A percentile compares a stretch with the other conserved stretches of the same genome.
phyloP scores from a whole-genome alignment of 768 basidiomycete genomes.

The Tephrocybe sp. region DNA sequence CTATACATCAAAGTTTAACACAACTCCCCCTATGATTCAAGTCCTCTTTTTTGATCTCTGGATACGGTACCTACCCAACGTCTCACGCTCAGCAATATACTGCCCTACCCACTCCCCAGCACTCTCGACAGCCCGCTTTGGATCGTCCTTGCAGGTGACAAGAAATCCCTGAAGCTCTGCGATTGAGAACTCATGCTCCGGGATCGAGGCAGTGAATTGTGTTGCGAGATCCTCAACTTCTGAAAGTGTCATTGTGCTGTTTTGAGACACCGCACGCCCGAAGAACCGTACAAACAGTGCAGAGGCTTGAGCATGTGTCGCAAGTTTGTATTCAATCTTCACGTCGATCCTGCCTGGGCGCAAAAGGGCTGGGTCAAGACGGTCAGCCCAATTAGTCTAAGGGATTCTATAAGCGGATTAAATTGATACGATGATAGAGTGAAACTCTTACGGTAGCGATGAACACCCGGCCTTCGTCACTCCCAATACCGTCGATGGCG shows the following conservation, averaged over 20 bases:
- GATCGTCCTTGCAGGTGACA: conserved; percentile 40
- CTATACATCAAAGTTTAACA: too few species aligned
- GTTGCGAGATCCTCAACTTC: conserved; percentile 31
- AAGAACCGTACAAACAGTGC: conserved; percentile 53
- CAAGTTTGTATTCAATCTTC: conserved; percentile 52
- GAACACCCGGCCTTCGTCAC: conserved; percentile 60
- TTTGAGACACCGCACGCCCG: conserved; percentile 6
- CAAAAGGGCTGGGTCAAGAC: conserved; percentile 51
- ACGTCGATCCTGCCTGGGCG: conserved; percentile 58
- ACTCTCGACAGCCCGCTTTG: conserved; percentile 30
- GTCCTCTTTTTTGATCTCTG: too few species aligned
- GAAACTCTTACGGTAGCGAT: conserved; percentile 57
- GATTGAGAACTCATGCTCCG: conserved; percentile 49
- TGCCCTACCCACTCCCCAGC: conserved; percentile 40
- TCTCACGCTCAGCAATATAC: conserved; percentile 27
- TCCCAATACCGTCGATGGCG: conserved; percentile 57
- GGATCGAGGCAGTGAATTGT: conserved; percentile 42
- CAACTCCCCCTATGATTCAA: too few species aligned
- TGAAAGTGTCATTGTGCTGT: neutral
- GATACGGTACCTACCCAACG: too few species aligned
- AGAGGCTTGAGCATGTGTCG: conserved; percentile 43
- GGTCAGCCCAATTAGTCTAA: conserved; percentile 54
- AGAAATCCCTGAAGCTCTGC: conserved; percentile 64
- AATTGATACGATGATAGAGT: too few species aligned
- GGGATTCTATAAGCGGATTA: too few species aligned